Conservation (phyloP, 371 early-diverging fungal species). For the Mucor saturninus region DNA sequence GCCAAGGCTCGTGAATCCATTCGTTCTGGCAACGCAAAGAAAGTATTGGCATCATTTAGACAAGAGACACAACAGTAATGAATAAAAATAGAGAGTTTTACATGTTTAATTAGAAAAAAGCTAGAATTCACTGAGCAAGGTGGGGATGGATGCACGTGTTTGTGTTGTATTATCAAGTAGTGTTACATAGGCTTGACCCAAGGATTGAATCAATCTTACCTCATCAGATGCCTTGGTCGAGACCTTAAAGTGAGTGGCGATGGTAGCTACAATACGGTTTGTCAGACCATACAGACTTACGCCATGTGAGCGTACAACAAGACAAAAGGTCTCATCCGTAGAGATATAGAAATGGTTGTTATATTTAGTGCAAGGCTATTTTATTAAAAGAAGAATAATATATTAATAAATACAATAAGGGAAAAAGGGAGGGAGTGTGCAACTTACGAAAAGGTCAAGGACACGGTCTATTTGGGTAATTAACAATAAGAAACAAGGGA, state of each 20-base stretch:
- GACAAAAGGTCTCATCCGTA: neutral
- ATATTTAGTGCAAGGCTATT: neutral
- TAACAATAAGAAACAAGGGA: constrained; percentile 9
- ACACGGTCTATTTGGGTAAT: neutral
- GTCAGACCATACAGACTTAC: neutral
- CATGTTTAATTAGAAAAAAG: neutral
- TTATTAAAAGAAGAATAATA: neutral
- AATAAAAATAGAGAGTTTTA: too few relatives aligned
- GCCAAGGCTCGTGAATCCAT: constrained; percentile 77
- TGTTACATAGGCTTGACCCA: neutral
- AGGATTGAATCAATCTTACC: neutral
- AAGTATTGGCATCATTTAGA: constrained; percentile 67
- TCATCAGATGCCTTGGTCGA: neutral
- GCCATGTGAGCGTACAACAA: neutral
- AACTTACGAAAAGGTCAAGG: neutral
- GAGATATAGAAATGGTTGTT: neutral
- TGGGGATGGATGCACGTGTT: neutral
- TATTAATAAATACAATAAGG: neutral
- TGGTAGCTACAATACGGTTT: neutral
- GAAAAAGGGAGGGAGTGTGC: neutral
- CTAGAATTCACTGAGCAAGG: neutral
- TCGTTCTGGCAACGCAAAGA: constrained; percentile 68
- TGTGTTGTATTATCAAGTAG: neutral
- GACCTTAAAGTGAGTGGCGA: neutral
- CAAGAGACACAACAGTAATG: constrained; percentile 37